Percentiles rank a stretch among this genome's conserved stretches.
Conservation (phyloP, 306 rosid genomes). For the Prinsepia uniflora region DNA sequence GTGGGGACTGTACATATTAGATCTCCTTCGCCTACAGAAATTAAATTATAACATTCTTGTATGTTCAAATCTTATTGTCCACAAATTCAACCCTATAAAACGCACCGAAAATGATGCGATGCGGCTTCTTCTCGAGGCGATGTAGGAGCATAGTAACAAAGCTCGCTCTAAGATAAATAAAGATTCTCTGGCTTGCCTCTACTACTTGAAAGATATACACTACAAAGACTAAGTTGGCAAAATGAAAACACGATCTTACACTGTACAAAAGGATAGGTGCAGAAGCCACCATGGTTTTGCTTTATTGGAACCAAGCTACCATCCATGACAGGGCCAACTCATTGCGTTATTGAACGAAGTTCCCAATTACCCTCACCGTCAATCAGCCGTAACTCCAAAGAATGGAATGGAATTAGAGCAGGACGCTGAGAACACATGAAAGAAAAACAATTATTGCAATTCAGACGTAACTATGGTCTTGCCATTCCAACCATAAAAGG, state of each 20-base stretch:
- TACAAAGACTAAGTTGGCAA: not conserved
- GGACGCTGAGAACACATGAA: constrained; percentile 62
- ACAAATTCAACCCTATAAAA: not conserved
- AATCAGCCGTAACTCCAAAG: constrained; percentile 74
- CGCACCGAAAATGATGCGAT: not conserved
- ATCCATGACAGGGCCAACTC: constrained; percentile 37
- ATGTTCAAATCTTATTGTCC: constrained; percentile 23
- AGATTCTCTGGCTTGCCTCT: constrained; percentile 19
- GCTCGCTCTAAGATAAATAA: constrained; percentile 4
- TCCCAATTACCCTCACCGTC: constrained; percentile 99
- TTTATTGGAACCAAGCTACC: constrained; percentile 59
- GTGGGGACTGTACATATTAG: constrained; percentile 12
- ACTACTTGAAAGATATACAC: constrained; percentile 14
- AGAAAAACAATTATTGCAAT: constrained; percentile 11
- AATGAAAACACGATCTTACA: constrained; percentile 16
- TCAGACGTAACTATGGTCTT: not conserved
- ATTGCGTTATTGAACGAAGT: constrained; percentile 69
- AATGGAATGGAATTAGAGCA: constrained; percentile 88
- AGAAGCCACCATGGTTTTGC: constrained; percentile 28
- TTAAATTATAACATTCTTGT: constrained; percentile 21
- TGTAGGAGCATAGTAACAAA: constrained; percentile 15
- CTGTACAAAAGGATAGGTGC: constrained; percentile 20
- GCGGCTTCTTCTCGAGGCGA: constrained; percentile 6
- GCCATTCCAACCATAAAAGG: not conserved
- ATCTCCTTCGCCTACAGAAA: constrained; percentile 12